Percentiles rank a stretch among this genome's conserved stretches.
Evolutionary conservation across 2,329 filamentous ascomycete species (phyloP).

Genomic region (Cladosporium sp.): DNA sequence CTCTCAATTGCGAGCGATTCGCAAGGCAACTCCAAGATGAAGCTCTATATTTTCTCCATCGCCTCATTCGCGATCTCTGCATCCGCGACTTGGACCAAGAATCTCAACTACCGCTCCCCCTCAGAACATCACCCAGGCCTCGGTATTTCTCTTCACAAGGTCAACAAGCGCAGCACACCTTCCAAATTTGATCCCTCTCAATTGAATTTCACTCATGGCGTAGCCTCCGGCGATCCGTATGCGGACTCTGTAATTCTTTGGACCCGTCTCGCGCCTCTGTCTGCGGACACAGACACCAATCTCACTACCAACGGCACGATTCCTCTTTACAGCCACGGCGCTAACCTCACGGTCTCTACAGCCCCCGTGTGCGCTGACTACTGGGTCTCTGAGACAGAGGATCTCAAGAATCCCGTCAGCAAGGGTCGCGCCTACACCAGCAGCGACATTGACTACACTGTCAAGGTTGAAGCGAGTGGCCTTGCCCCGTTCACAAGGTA

Average conservation of each 20-base stretch:
- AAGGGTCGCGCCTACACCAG: constrained; percentile 63
- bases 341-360: constrained; percentile 51
- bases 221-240: constrained; percentile 42
- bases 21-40: constrained; percentile 14
- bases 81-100: constrained; percentile 28
- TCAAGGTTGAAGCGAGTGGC: constrained; percentile 66
- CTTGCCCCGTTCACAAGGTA: constrained; percentile 62
- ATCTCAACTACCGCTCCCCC: constrained; percentile 65
- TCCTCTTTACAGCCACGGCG: constrained; percentile 50
- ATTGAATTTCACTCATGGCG: constrained; percentile 60
- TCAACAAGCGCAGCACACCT: constrained; percentile 52
- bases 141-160: constrained; percentile 59
- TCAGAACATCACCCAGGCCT: constrained; percentile 61
- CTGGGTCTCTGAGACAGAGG: constrained; percentile 51
- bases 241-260: constrained; percentile 40
- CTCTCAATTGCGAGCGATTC: background rate
- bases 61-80: constrained; percentile 20
- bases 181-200: constrained; percentile 42
- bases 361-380: constrained; percentile 66
- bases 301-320: constrained; percentile 53
- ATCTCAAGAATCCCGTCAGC: constrained; percentile 47
- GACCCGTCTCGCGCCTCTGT: constrained; percentile 39
- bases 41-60: constrained; percentile 14
- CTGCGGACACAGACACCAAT: constrained; percentile 39
- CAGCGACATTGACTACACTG: constrained; percentile 70